These are phyloP conservation scores for Protea cynaroides DNA, from an alignment of 164 flowering plant species.

Conservation along the genomic window DNA sequence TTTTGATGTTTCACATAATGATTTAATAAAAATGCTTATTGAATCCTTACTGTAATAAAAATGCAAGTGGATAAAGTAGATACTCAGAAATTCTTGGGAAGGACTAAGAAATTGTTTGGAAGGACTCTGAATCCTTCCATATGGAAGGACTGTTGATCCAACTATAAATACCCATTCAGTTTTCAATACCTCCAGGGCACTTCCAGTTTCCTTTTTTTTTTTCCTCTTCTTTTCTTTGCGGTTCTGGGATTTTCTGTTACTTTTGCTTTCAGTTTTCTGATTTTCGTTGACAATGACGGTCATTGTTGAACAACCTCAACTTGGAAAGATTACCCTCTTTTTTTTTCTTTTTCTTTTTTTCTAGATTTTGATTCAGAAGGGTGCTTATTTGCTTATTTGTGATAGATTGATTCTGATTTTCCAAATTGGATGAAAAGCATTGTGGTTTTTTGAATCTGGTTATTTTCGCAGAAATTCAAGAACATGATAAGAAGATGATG, in stretches of 20 bases:
- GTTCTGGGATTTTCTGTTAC: background rate
- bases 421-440: too few relatives aligned
- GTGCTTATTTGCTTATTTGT: too few relatives aligned
- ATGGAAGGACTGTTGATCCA: background rate
- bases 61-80: background rate
- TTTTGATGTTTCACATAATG: too few relatives aligned
- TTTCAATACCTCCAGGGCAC: background rate
- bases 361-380: background rate
- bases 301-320: constrained; percentile 24
- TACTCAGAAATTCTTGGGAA: too few relatives aligned
- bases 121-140: background rate
- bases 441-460: background rate
- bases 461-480: constrained; percentile 12
- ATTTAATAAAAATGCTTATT: too few relatives aligned
- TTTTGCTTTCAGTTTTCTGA: background rate
- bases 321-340: constrained; percentile 13
- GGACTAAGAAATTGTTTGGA: background rate
- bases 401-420: background rate
- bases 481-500: constrained; percentile 19
- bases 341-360: background rate
- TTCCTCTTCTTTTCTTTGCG: background rate
- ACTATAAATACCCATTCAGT: background rate
- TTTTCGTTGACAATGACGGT: constrained; percentile 23
- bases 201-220: background rate
- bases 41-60: too few relatives aligned